Base-by-base conservation (phyloP, 768 basidiomycete genomes). In the Suillus fuscotomentosus region DNA sequence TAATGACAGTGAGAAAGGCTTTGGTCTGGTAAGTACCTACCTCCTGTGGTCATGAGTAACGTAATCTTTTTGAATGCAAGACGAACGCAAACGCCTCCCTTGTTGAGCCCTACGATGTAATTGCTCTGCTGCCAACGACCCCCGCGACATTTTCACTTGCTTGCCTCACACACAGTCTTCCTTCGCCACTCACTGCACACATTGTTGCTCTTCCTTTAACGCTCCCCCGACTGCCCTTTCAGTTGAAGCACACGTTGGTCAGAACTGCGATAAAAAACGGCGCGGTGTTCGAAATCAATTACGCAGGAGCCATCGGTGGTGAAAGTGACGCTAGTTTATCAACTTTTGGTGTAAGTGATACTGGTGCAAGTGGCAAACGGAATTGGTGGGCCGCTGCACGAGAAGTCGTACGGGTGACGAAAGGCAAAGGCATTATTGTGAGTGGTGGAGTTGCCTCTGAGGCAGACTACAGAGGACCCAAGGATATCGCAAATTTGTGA, bases 341-440 rank as follows among this genome's bases (percentile, higher is more conserved):
- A 3, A 76, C 79, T 17, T 80, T 83, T 14, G 82, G 83, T 7
- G 84, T 77, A 3, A 84, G 80, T 17, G 86, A 88, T 63, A 81
- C 79, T 38, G 87, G 85, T 0, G 70, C 80, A 3, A 75, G 74
- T 10, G 84, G 86, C 5, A 91, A 91, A 76, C 78, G 91, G 47
- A 92, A 94, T 67, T 92, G 92, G 93, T 92, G 94, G 94, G 86
- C 90, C 0, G 82, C 86, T 0, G 86, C 91, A 13, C 79, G 88
- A 41, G 94, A 96, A 75, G 79, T 95, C 3, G 82, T 86, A 20
- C 82, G 94, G 1, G 92, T 93, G 2, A 89, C 92, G 3, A 92
- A 92, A 67, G 92, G 93, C 1, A 91, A 88, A 71, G 89, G 87
- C 0, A 72, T 95, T 60, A 72, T 96, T 14, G 79, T 94, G 8